Base-by-base conservation (phyloP, 164 flowering plant genomes). In the Annona cherimola region DNA sequence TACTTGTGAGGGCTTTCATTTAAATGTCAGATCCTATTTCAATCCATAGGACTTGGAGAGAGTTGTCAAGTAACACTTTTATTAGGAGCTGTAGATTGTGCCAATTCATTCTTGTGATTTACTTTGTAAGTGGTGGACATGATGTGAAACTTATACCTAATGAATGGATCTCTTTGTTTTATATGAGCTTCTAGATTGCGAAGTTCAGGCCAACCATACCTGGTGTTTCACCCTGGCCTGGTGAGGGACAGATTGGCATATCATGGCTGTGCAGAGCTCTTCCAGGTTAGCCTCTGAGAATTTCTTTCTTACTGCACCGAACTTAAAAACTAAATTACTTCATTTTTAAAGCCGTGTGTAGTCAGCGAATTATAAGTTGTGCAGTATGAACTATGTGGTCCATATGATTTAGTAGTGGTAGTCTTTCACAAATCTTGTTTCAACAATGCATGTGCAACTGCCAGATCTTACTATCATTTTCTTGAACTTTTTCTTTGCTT, bases 181-280 rank as follows among this genome's bases (percentile, higher is more conserved):
- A 16, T 4, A 9, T 11, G 14, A 40, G 9, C 54, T 66, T 70
- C 9, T 11, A 96, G 99, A 85, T 83, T 96, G 76, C 81, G 88
- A 70, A 83, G 81, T 67, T 85, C 78, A 81, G 90, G 92, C 63
- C 92, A 84, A 79, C 97, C 98, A 68, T 91, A 85, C 79, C 80
- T 96, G 63, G 91, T 91, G 66, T 93, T 77, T 76, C 93, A 93
- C 82, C 94, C 98, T 72, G 98, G 99, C 70, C 81, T 96, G 60
- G 80, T 81, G 66, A 88, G 99, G 76, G 93, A 89, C 19, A 76
- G 85, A 40, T 84, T 96, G 75, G 99, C 99, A 50, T 93, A 90
- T 77, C 94, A 96, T 87, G 99, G 99, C 14, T 96, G 99, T 82
- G 96, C 96, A 59, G 99, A 96, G 76, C 93, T 96, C 72, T 96